Evolutionary conservation across 805 yeast species (phyloP).

Genomic region (Pichia eremophila): DNA sequence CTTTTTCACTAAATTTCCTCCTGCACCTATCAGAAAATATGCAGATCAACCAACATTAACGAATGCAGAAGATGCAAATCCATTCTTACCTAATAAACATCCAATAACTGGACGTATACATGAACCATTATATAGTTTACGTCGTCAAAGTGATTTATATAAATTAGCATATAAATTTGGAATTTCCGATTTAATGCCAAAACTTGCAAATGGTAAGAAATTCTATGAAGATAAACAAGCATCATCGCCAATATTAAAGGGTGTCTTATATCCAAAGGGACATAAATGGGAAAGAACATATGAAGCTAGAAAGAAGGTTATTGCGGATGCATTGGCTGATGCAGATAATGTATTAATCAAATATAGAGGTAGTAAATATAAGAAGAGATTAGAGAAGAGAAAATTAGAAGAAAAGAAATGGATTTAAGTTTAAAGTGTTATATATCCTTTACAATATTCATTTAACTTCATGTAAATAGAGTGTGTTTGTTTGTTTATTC

Average conservation of each 20-base stretch:
- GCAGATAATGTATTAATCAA: conserved; percentile 60
- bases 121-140: conserved; percentile 65
- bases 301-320: conserved; percentile 47
- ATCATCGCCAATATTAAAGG: conserved; percentile 61
- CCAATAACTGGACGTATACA: conserved; percentile 73
- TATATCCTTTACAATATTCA: no score
- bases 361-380: conserved; percentile 49
- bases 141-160: conserved; percentile 76
- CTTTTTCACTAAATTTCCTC: conserved; percentile 79
- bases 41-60: conserved; percentile 56
- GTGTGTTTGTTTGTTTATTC: background rate
- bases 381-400: conserved; percentile 35
- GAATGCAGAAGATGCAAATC: conserved; percentile 66
- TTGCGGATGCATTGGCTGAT: conserved; percentile 54
- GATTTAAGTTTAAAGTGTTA: no score
- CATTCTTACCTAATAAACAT: conserved; percentile 78
- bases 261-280: conserved; percentile 71
- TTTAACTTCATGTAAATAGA: background rate
- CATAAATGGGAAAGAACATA: conserved; percentile 68
- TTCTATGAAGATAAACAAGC: conserved; percentile 74
- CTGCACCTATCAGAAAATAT: conserved; percentile 65
- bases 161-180: conserved; percentile 78
- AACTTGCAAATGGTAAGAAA: conserved; percentile 46
- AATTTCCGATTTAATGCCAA: conserved; percentile 68
- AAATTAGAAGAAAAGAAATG: conserved; percentile 27